A percentile compares a stretch with the other conserved stretches of the same genome.
Conservation (phyloP, 495 filamentous ascomycete genomes). For the Tetracladium setigerum region DNA sequence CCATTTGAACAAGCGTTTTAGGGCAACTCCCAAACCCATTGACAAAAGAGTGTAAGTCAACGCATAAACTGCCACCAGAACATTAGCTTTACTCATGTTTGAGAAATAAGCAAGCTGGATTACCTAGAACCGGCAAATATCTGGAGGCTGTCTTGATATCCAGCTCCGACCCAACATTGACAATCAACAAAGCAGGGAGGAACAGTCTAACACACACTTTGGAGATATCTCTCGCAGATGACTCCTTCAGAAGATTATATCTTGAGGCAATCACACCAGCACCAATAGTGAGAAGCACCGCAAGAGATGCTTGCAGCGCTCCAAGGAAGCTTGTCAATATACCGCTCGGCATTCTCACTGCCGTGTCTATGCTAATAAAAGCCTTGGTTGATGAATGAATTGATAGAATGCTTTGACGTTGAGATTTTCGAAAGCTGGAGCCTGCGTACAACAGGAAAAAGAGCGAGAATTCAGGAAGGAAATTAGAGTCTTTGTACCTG, state of each 20-base stretch:
- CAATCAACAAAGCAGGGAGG: conserved; percentile 57
- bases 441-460: too few relatives aligned
- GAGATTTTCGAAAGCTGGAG: too few relatives aligned
- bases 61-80: conserved; percentile 41
- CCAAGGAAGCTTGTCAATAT: conserved; percentile 42
- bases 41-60: conserved; percentile 45
- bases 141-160: conserved; percentile 40
- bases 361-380: too few relatives aligned
- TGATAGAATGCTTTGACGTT: too few relatives aligned
- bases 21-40: conserved; percentile 37
- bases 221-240: conserved; percentile 53
- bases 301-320: conserved; percentile 60
- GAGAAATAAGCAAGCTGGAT: conserved; percentile 19
- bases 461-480: too few relatives aligned
- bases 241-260: conserved; percentile 46
- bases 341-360: conserved; percentile 1
- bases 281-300: conserved; percentile 58
- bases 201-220: conserved; percentile 55
- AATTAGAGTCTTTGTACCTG: too few relatives aligned
- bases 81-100: neutral
- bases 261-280: conserved; percentile 54
- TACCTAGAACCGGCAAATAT: conserved; percentile 34
- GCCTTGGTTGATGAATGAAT: too few relatives aligned
- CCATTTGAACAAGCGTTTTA: conserved; percentile 41
- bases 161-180: conserved; percentile 57